Conservation (phyloP, 169 alveolate genomes). For the Perkinsus olseni region DNA sequence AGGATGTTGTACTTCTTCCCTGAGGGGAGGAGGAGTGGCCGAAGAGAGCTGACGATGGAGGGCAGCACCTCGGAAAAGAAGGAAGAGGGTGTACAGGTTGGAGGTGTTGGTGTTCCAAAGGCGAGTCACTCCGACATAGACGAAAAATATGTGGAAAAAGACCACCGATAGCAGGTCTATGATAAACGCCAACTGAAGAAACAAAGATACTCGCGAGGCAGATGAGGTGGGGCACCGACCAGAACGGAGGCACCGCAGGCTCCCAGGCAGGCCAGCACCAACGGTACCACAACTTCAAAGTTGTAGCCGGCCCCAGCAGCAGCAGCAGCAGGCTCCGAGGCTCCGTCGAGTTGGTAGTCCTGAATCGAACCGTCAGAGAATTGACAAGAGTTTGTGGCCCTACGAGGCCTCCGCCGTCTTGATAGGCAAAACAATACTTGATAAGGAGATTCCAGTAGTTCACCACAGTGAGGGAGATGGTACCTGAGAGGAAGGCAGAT, state of each 20-base stretch:
- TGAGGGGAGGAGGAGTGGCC: slow-evolving; percentile 5
- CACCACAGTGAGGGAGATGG: neutral
- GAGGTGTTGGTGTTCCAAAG: slow-evolving; percentile 8
- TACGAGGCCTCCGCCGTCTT: neutral
- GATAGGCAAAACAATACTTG: neutral
- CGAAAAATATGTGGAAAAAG: slow-evolving; percentile 21
- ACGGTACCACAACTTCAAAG: neutral
- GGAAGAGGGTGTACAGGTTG: slow-evolving; percentile 25
- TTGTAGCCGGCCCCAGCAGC: neutral
- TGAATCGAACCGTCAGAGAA: neutral
- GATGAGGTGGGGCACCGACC: neutral
- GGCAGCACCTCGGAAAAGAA: slow-evolving; percentile 16
- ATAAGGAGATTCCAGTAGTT: neutral
- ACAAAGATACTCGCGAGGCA: neutral
- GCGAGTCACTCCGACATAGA: slow-evolving; percentile 24
- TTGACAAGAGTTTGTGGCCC: neutral
- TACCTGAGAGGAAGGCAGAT: slow-evolving; percentile 16
- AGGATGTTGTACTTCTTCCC: slow-evolving; percentile 32
- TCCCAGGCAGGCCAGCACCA: neutral
- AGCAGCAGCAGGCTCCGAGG: neutral
- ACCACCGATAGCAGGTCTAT: neutral
- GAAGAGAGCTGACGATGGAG: neutral
- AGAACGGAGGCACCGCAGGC: neutral
- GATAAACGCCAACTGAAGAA: neutral
- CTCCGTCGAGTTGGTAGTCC: neutral